These are phyloP conservation scores for Argentina anserina DNA, from an alignment of 306 rosid genomes.

Conservation along the genomic window DNA sequence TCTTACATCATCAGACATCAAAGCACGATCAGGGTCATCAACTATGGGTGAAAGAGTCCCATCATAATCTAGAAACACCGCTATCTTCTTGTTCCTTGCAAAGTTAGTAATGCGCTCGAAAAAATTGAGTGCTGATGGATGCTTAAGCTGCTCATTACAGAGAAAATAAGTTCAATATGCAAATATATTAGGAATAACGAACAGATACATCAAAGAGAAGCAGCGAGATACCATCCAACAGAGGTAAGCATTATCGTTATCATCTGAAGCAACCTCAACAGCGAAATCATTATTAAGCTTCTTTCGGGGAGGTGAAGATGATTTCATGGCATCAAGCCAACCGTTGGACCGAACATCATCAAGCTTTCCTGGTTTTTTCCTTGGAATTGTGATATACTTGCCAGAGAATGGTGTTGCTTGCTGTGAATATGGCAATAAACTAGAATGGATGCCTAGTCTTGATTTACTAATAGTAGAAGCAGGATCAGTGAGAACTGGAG, in stretches of 20 bases:
- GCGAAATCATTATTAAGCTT: constrained; percentile 49
- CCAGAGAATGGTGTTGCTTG: constrained; percentile 55
- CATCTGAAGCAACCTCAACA: constrained; percentile 51
- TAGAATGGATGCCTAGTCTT: constrained; percentile 61
- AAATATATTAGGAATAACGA: not conserved
- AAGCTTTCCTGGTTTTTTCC: constrained; percentile 50
- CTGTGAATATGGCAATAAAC: constrained; percentile 50
- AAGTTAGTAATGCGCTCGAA: constrained; percentile 48
- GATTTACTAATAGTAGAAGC: constrained; percentile 67
- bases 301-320: constrained; percentile 90
- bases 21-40: constrained; percentile 80
- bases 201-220: constrained; percentile 2
- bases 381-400: constrained; percentile 50
- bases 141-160: constrained; percentile 42
- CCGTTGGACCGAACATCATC: constrained; percentile 86
- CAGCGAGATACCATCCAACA: constrained; percentile 59
- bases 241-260: constrained; percentile 46
- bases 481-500: constrained; percentile 73
- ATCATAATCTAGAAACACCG: constrained; percentile 83
- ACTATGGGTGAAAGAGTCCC: constrained; percentile 96
- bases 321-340: constrained; percentile 94
- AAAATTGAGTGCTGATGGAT: constrained; percentile 77
- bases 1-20: constrained; percentile 73
- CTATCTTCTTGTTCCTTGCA: constrained; percentile 69
- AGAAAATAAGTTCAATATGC: not conserved